Evolutionary conservation across 2,329 filamentous ascomycete genomes (phyloP), one percentile per base, ranked within the genome.

Genomic region (Colletotrichum melonis): DNA sequence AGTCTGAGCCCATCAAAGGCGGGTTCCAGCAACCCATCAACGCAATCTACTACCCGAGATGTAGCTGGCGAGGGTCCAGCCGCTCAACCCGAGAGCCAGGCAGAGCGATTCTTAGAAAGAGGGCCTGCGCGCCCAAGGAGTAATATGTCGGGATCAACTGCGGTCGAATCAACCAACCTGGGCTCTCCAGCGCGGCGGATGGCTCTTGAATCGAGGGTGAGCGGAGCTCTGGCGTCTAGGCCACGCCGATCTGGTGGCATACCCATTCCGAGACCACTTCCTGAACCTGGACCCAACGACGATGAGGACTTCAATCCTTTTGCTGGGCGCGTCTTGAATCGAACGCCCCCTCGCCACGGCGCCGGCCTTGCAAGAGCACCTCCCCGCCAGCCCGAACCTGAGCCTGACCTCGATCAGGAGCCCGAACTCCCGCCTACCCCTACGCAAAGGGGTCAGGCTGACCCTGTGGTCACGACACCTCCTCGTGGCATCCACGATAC

Each of bases 381-480:
- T 8, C 35, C 46, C 0, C 30, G 49, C 1, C n/a, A 55, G 32
- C 54, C 69, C 52, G 73, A 63, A 67, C 71, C 55, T 5, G 26
- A 58, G 30, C 60, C 72, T 54, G 71, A 63, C 62, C 73, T 65
- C 1, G 70, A 65, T 14, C 35, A 76, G 19, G 91, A 93, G 76
- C 91, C 91, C 1, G 90, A 92, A 60, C 84, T 94, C 5, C 92
- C 92, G 3, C 89, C 89, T 0, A 89, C 89, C 0, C 87, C 88
- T 1, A 84, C 85, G 35, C 84, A 87, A 60, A 83, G 82, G 49
- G 86, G 85, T 4, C 80, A 87, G 14, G 81, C 83, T 2, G 90
- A 92, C 71, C 85, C 87, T 0, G 83, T 88, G 1, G 84, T 89
- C 32, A 88, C 86, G 56, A 88, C 88, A 3, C 89, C 89, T 8